phyloP scores from a whole-genome alignment of 179 eudicot genomes.

The Nepenthes alata region DNA sequence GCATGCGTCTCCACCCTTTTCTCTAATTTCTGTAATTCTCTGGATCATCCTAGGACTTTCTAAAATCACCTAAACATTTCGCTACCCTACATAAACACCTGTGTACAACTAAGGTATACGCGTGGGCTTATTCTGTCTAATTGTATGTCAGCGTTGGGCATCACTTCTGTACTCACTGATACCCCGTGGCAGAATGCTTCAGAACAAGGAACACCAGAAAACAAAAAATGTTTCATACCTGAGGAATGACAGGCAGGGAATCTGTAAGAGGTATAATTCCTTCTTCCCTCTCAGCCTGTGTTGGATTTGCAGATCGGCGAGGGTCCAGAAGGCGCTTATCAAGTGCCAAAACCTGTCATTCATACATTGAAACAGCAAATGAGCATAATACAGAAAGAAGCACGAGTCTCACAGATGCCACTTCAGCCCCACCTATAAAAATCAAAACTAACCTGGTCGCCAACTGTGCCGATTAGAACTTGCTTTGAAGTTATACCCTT shows the following conservation, averaged over 20 bases:
- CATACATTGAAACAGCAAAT: slow-evolving; percentile 4
- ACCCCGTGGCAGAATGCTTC: background rate
- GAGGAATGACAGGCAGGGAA: slow-evolving; percentile 84
- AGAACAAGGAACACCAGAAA: background rate
- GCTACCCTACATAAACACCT: too few relatives aligned
- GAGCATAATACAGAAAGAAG: background rate
- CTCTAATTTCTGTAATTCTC: too few relatives aligned
- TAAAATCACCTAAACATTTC: too few relatives aligned
- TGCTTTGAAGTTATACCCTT: slow-evolving; percentile 97
- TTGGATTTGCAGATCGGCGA: slow-evolving; percentile 79
- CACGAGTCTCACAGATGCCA: background rate
- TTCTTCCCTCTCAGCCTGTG: slow-evolving; percentile 91
- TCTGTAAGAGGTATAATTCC: slow-evolving; percentile 94
- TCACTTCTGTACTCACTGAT: too few relatives aligned
- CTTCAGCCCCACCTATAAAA: background rate
- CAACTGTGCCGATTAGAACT: slow-evolving; percentile 88
- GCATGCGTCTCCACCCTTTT: too few relatives aligned
- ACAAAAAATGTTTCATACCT: slow-evolving; percentile 35
- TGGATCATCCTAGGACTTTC: too few relatives aligned
- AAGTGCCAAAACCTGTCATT: slow-evolving; percentile 83
- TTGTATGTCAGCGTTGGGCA: too few relatives aligned
- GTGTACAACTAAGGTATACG: too few relatives aligned
- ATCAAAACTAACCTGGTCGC: slow-evolving; percentile 72
- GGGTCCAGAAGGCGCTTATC: slow-evolving; percentile 97
- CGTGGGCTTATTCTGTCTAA: too few relatives aligned